Conservation (phyloP, 1,284 basidiomycete genomes). For the Flammula alnicola region DNA sequence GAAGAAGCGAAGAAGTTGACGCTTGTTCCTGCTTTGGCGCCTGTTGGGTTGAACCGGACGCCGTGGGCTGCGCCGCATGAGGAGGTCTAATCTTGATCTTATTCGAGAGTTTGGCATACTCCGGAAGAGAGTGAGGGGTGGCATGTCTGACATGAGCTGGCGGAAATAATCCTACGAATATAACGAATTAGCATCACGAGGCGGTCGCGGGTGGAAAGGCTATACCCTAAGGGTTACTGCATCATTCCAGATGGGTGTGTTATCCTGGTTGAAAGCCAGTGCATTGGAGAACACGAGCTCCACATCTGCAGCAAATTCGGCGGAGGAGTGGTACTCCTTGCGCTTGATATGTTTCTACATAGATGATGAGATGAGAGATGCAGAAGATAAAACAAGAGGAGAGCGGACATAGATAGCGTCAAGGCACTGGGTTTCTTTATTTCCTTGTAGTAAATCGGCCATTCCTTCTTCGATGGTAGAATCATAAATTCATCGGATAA, state of each 20-base stretch:
- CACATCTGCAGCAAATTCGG: constrained; percentile 84
- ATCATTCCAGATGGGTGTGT: constrained; percentile 78
- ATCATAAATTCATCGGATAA: constrained; percentile 83
- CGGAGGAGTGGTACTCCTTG: constrained; percentile 68
- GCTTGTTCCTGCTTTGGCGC: constrained; percentile 29
- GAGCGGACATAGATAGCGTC: constrained; percentile 76
- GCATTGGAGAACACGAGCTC: constrained; percentile 94
- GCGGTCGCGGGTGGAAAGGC: not conserved
- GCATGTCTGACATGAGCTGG: constrained; percentile 75
- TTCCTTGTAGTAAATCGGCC: constrained; percentile 85
- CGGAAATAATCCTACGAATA: constrained; percentile 68
- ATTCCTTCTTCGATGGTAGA: constrained; percentile 78
- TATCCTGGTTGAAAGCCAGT: constrained; percentile 78
- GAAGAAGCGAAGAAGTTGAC: constrained; percentile 28
- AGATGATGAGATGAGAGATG: constrained; percentile 17
- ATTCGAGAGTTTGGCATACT: constrained; percentile 55
- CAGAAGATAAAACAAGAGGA: constrained; percentile 3
- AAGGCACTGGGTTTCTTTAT: constrained; percentile 87
- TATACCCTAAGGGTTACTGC: constrained; percentile 64
- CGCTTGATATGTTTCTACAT: constrained; percentile 74
- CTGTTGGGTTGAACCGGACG: constrained; percentile 24
- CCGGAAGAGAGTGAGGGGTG: constrained; percentile 63
- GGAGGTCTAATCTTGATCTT: constrained; percentile 76
- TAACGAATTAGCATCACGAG: not conserved
- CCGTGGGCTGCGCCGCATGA: constrained; percentile 23